These are phyloP conservation scores for Melaleuca quinquenervia DNA, from an alignment of 345 rosid genomes.

Conservation along the genomic window DNA sequence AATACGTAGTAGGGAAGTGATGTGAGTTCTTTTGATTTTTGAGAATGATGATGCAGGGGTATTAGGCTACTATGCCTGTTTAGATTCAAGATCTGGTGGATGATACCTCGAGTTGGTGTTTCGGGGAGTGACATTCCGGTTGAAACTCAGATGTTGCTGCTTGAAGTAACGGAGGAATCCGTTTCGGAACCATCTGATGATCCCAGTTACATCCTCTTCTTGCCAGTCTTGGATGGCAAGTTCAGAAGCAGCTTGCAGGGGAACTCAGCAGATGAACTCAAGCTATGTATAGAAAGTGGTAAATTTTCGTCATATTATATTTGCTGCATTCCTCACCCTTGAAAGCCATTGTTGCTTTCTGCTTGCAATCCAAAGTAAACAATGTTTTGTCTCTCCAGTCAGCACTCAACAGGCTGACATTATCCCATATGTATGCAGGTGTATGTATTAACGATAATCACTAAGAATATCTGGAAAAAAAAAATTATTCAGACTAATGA, in stretches of 20 bases:
- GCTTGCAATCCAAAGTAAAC: neutral
- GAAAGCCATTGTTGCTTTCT: neutral
- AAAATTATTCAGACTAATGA: neutral
- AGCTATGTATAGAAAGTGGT: slow-evolving; percentile 50
- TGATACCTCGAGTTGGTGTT: slow-evolving; percentile 42
- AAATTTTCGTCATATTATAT: neutral
- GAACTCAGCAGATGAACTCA: slow-evolving; percentile 34
- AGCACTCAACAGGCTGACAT: neutral
- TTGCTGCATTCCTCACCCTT: neutral
- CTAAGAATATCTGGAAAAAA: neutral
- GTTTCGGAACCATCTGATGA: neutral
- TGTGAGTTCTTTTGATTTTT: neutral
- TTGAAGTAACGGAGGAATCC: slow-evolving; percentile 15
- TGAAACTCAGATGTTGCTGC: slow-evolving; percentile 58
- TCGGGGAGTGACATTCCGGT: slow-evolving; percentile 41
- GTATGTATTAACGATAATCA: neutral
- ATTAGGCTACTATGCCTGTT: slow-evolving; percentile 29
- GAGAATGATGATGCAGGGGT: slow-evolving; percentile 15
- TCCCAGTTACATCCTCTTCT: slow-evolving; percentile 19
- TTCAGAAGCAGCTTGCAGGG: slow-evolving; percentile 50
- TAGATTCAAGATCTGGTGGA: slow-evolving; percentile 45
- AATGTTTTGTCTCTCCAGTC: neutral
- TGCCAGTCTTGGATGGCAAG: slow-evolving; percentile 38
- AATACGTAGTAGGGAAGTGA: neutral
- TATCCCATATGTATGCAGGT: neutral